Evolutionary conservation across 2,329 filamentous ascomycete species (phyloP), one percentile per base, ranked within the genome.

Genomic region (Piedraia hortae): DNA sequence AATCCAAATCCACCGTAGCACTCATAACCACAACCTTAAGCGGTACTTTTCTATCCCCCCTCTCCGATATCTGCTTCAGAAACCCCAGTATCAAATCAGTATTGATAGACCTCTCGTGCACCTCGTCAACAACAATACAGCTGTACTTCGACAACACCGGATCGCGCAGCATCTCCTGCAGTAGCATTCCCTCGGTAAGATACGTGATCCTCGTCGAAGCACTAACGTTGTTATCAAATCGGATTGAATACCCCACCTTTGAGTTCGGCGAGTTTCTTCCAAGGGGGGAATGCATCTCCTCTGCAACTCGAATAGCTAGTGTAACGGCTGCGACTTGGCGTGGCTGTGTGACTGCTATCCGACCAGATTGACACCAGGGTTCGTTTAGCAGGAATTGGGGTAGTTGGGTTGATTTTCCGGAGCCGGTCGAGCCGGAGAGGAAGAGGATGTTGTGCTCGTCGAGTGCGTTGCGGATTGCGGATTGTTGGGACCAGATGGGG

Each of bases 11-110:
- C 16, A 78, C 75, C 4, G 85, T 97, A 21, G 85, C 85, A 55
- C 80, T 91, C 85, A 97, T 97, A 39, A 93, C 62, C 15, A 90
- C 62, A 3, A 93, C 65, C 43, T 90, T 93, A 25, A 97, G 50
- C 1, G 72, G 67, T 14, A 70, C 50, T 4, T 71, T 72, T 5
- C 68, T 65, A 4, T 71, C 62, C 4, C 65, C 65, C 24, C 59
- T 51, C 1, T 85, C 49, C 20, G 93, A 60, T 4, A 22, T 12
- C 28, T 72, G 69, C 38, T 74, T 74, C 29, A 97, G 42, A 31
- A 97, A 93, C 0, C 85, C 85, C 12, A 88, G 54, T 6, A 91
- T 56, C 12, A 97, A 48, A 47, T 97, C 85, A 5, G 91, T 82
- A 41, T 93, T 88, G 11, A 93, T 62, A 33, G 80, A 89, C 34